Conservation (phyloP, 768 basidiomycete genomes). For the Amylocystis lapponica region DNA sequence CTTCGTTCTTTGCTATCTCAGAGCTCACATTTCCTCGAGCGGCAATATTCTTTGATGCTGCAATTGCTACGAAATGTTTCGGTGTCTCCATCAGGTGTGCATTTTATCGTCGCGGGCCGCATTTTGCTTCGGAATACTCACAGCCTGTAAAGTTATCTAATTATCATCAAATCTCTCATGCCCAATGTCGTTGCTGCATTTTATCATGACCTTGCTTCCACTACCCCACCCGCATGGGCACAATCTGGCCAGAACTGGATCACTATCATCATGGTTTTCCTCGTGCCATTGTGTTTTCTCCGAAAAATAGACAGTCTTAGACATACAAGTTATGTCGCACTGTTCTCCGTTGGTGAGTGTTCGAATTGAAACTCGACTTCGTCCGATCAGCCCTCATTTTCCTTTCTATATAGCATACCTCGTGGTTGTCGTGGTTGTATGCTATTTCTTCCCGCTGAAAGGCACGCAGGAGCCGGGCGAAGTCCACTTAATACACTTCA, state of each 20-base stretch:
- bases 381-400: neutral
- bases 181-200: slow-evolving; percentile 84
- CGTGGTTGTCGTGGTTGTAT: slow-evolving; percentile 70
- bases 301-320: slow-evolving; percentile 79
- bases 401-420: slow-evolving; percentile 52
- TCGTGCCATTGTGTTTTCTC: slow-evolving; percentile 80
- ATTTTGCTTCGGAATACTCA: neutral
- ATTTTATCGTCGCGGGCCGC: neutral
- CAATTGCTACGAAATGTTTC: slow-evolving; percentile 95
- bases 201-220: slow-evolving; percentile 70
- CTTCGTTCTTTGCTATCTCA: slow-evolving; percentile 81
- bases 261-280: slow-evolving; percentile 63
- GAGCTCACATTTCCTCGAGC: slow-evolving; percentile 87
- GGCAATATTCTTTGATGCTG: slow-evolving; percentile 86
- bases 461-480: slow-evolving; percentile 62
- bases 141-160: slow-evolving; percentile 59
- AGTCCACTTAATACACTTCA: slow-evolving; percentile 66
- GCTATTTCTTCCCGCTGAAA: slow-evolving; percentile 71
- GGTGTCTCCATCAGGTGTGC: slow-evolving; percentile 88
- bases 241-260: slow-evolving; percentile 82
- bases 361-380: neutral
- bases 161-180: slow-evolving; percentile 90
- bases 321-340: slow-evolving; percentile 86
- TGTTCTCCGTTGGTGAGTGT: slow-evolving; percentile 80
- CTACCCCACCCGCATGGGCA: slow-evolving; percentile 69